These are phyloP conservation scores for Cladophialophora immunda DNA, from an alignment of 2,329 filamentous ascomycete genomes.

Conservation along the genomic window DNA sequence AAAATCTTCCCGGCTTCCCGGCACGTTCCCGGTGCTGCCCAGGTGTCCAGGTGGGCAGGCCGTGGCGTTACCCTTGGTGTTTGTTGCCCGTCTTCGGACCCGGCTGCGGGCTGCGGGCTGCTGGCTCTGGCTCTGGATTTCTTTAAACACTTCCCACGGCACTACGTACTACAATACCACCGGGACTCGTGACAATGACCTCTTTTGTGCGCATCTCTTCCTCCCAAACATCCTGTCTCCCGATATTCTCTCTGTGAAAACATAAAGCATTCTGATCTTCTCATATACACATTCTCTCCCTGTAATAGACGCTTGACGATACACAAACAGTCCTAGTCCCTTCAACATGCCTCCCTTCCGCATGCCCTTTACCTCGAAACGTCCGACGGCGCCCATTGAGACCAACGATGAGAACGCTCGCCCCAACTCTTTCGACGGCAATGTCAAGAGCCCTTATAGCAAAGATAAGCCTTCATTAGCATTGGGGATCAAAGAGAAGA, in stretches of 20 bases:
- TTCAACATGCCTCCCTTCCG: slow-evolving; percentile 71
- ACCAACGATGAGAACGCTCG: slow-evolving; percentile 64
- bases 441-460: slow-evolving; percentile 42
- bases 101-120: neutral
- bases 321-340: slow-evolving; percentile 4
- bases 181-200: slow-evolving; percentile 16
- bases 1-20: neutral
- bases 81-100: slow-evolving; percentile 4
- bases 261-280: slow-evolving; percentile 11
- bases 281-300: slow-evolving; percentile 7
- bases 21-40: slow-evolving; percentile 16
- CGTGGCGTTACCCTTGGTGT: slow-evolving; percentile 7
- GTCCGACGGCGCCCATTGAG: slow-evolving; percentile 53
- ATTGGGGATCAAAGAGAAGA: slow-evolving; percentile 68
- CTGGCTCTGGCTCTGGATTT: neutral
- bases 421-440: slow-evolving; percentile 53
- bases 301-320: slow-evolving; percentile 19
- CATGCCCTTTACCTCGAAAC: slow-evolving; percentile 71
- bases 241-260: slow-evolving; percentile 24
- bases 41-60: slow-evolving; percentile 2
- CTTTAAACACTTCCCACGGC: slow-evolving; percentile 15
- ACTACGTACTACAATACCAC: slow-evolving; percentile 4
- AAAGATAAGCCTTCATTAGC: slow-evolving; percentile 65
- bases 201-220: slow-evolving; percentile 8
- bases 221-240: slow-evolving; percentile 10